Conservation (phyloP, 345 rosid genomes). For the Orychophragmus violaceus region DNA sequence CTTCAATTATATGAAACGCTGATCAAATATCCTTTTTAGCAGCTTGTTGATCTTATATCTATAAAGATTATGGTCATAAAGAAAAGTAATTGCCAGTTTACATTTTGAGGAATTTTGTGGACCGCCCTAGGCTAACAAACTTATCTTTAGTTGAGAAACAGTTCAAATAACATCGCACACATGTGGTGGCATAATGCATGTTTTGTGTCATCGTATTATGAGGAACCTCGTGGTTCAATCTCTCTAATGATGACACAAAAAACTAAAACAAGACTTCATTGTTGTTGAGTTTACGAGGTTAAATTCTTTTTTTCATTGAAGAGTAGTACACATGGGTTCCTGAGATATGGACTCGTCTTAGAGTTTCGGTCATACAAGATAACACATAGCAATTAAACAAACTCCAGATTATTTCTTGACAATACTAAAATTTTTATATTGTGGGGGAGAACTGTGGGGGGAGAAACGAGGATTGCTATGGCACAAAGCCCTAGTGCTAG, state of each 20-base stretch:
- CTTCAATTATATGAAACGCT: not conserved
- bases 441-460: no score
- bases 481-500: no score
- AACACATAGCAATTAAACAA: not conserved
- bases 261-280: not conserved
- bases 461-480: slow-evolving; percentile 16
- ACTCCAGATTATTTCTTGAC: not conserved
- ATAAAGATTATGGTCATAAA: not conserved
- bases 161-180: not conserved
- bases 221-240: not conserved
- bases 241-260: not conserved
- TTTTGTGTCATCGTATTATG: not conserved
- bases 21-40: not conserved
- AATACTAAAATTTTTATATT: not conserved
- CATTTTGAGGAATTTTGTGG: not conserved
- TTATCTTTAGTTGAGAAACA: not conserved
- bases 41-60: not conserved
- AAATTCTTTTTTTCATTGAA: not conserved
- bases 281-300: not conserved
- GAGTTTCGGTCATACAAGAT: not conserved
- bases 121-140: not conserved
- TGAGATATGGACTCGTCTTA: not conserved
- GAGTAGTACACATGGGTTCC: not conserved
- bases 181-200: not conserved
- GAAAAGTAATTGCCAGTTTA: not conserved